These are phyloP conservation scores for Peronospora belbahrii DNA, from an alignment of 352 stramenopile genomes.

Conservation along the genomic window DNA sequence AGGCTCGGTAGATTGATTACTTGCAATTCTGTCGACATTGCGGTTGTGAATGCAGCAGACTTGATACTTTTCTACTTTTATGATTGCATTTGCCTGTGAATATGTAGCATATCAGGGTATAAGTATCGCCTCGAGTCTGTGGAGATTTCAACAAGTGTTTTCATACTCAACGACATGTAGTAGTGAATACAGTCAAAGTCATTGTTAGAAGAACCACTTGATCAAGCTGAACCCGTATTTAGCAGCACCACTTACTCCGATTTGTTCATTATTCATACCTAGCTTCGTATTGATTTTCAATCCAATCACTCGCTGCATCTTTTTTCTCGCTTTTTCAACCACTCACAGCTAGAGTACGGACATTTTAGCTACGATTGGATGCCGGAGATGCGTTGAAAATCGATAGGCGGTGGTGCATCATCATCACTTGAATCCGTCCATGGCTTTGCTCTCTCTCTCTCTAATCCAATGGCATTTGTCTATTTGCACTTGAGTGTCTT, in stretches of 20 bases:
- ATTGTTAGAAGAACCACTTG: no score
- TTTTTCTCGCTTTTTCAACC: neutral
- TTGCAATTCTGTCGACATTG: neutral
- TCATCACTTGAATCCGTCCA: conserved; percentile 1
- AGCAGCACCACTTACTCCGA: neutral
- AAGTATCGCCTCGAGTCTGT: neutral
- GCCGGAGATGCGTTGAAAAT: neutral
- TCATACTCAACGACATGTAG: no score
- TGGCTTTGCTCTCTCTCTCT: no score
- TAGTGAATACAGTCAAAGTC: no score
- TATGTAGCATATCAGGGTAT: no score
- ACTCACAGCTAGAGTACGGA: neutral
- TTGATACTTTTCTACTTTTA: no score
- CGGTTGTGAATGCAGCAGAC: no score
- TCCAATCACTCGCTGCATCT: conserved; percentile 1
- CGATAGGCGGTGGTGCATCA: neutral
- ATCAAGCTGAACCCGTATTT: no score
- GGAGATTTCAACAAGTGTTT: neutral
- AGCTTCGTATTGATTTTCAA: neutral
- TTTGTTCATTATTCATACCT: neutral
- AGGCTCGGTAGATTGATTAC: neutral
- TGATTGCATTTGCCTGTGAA: no score
- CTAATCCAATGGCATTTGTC: neutral
- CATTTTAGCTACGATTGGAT: conserved; percentile 19
- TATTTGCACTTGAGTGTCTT: neutral